Evolutionary conservation across 2,329 filamentous ascomycete species (phyloP).

Genomic region (Fusarium sp.): DNA sequence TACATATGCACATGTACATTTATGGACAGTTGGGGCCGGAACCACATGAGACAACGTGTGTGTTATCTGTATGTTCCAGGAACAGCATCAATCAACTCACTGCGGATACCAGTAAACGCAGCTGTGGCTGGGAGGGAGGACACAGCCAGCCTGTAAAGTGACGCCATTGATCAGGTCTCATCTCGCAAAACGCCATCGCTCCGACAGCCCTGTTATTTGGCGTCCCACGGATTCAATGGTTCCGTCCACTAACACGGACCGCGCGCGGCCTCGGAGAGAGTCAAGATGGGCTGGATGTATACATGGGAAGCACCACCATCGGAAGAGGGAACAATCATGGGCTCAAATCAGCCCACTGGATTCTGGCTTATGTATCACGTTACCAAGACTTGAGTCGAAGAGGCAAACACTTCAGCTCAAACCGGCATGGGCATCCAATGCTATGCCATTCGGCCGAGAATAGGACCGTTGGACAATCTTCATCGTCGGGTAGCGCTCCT

Average conservation of each 20-base stretch:
- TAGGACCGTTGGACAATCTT: conserved; percentile 31
- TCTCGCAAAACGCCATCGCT: neutral
- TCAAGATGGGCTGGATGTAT: neutral
- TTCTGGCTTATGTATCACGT: neutral
- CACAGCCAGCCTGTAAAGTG: neutral
- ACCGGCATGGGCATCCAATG: neutral
- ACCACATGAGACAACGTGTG: neutral
- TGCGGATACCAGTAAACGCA: neutral
- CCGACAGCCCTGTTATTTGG: conserved; percentile 8
- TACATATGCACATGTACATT: neutral
- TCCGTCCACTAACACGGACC: conserved; percentile 17
- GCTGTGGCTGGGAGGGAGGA: neutral
- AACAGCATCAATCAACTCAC: neutral
- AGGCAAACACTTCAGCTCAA: neutral
- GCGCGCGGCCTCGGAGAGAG: conserved; percentile 2
- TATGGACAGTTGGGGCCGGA: neutral
- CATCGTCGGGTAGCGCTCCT: conserved; percentile 16
- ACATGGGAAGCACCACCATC: neutral
- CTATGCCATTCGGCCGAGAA: conserved; percentile 30
- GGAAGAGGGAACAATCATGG: neutral
- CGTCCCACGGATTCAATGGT: conserved; percentile 2
- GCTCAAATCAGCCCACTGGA: neutral
- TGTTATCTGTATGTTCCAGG: neutral
- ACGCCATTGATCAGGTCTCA: conserved; percentile 13
- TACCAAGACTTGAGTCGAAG: neutral